Conservation (phyloP, 2,329 filamentous ascomycete species). For the Curvularia eragrostidis region DNA sequence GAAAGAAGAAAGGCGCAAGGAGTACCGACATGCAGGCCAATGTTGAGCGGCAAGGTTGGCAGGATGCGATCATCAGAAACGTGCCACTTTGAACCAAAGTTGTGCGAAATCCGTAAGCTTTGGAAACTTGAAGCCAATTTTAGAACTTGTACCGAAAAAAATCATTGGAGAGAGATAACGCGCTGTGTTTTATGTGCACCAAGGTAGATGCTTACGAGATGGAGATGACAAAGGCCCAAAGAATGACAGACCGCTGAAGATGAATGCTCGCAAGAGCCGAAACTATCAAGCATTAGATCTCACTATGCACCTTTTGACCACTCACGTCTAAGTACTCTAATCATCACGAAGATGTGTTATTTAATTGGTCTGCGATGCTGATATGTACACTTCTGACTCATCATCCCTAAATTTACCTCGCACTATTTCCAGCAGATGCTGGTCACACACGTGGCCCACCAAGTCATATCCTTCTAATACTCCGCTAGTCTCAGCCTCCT, state of each 20-base stretch:
- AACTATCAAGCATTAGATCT: too few species aligned
- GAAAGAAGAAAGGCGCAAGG: neutral
- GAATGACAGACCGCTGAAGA: too few species aligned
- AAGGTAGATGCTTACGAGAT: too few species aligned
- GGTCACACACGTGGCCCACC: neutral
- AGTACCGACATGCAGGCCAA: neutral
- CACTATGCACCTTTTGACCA: too few species aligned
- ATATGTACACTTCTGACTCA: neutral
- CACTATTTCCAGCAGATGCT: neutral
- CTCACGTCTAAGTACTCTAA: too few species aligned
- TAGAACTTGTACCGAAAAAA: too few species aligned
- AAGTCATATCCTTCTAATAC: slow-evolving; percentile 56
- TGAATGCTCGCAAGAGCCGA: too few species aligned
- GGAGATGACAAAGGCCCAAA: too few species aligned
- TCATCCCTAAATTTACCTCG: neutral
- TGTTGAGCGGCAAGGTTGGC: neutral
- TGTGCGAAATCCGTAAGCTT: neutral
- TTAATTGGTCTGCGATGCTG: neutral
- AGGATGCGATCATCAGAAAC: neutral
- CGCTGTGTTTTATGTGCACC: too few species aligned
- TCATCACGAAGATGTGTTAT: too few species aligned
- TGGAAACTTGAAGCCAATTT: too few species aligned
- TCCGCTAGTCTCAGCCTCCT: slow-evolving; percentile 75
- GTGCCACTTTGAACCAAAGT: neutral
- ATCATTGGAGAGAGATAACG: too few species aligned